These are phyloP conservation scores for Azolla pinnata DNA, from an alignment of 75 land plant species.

Conservation along the genomic window DNA sequence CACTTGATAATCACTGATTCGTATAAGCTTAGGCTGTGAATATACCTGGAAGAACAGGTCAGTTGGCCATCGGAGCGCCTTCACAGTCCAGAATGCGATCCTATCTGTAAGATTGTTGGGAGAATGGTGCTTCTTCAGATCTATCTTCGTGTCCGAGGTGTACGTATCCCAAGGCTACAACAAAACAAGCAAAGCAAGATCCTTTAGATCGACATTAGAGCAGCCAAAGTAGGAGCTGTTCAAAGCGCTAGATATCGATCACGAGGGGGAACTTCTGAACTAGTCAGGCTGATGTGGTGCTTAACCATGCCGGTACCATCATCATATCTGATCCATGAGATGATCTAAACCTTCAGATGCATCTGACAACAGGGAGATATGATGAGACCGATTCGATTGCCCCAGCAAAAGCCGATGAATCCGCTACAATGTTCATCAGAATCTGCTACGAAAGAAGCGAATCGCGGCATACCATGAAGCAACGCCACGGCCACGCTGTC, in stretches of 20 bases:
- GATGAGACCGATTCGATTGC: too few relatives aligned
- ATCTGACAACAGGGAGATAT: too few relatives aligned
- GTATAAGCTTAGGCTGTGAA: background rate
- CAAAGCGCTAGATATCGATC: too few relatives aligned
- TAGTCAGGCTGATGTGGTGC: too few relatives aligned
- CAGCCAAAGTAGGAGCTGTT: too few relatives aligned
- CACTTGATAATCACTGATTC: background rate
- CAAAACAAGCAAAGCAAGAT: background rate
- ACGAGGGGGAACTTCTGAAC: too few relatives aligned
- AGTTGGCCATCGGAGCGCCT: constrained; percentile 53
- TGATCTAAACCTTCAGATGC: too few relatives aligned
- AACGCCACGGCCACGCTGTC: constrained; percentile 23
- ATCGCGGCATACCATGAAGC: constrained; percentile 14
- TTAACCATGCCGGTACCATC: too few relatives aligned
- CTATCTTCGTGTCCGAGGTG: constrained; percentile 56
- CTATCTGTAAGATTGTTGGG: constrained; percentile 52
- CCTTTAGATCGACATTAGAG: constrained; percentile 4
- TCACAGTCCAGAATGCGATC: constrained; percentile 74
- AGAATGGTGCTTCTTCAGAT: constrained; percentile 67
- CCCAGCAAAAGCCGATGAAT: too few relatives aligned
- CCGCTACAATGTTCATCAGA: too few relatives aligned
- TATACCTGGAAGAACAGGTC: constrained; percentile 86
- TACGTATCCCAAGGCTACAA: constrained; percentile 90
- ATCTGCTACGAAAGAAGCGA: too few relatives aligned
- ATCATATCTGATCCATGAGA: too few relatives aligned